Conservation (phyloP, 2,329 filamentous ascomycete species). For the Diaporthe citriasiana region DNA sequence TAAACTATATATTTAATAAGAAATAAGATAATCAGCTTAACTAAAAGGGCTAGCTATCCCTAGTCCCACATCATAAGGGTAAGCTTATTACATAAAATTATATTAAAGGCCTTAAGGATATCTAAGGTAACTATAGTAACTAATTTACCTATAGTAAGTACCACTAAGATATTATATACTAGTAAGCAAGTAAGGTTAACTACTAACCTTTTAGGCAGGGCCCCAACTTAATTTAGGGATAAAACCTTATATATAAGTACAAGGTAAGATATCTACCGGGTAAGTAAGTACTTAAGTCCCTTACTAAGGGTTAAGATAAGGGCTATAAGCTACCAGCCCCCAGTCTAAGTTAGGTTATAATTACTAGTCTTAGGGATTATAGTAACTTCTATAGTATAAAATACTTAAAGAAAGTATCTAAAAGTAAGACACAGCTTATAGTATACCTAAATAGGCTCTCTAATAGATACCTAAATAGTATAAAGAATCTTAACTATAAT, state of each 20-base stretch:
- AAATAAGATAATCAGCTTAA: neutral
- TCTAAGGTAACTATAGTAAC: neutral
- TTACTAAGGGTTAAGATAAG: neutral
- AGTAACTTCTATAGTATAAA: neutral
- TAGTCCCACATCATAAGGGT: neutral
- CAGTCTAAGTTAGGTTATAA: neutral
- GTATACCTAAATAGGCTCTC: neutral
- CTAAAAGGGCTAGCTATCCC: neutral
- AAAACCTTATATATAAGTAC: neutral
- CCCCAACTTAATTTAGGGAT: neutral
- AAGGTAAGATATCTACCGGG: neutral
- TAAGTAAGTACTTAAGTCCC: neutral
- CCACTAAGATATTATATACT: neutral
- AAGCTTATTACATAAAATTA: neutral
- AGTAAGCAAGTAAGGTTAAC: neutral
- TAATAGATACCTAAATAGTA: neutral
- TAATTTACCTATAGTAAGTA: neutral
- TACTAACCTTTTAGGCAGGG: neutral
- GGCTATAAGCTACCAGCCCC: neutral
- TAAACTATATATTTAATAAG: neutral
- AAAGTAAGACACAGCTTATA: neutral
- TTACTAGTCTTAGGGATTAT: neutral
- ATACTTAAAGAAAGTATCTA: neutral
- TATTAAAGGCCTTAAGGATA: neutral
- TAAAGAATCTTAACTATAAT: neutral